These are phyloP conservation scores for Torulaspora indica DNA, from an alignment of 805 yeast species.

Conservation along the genomic window DNA sequence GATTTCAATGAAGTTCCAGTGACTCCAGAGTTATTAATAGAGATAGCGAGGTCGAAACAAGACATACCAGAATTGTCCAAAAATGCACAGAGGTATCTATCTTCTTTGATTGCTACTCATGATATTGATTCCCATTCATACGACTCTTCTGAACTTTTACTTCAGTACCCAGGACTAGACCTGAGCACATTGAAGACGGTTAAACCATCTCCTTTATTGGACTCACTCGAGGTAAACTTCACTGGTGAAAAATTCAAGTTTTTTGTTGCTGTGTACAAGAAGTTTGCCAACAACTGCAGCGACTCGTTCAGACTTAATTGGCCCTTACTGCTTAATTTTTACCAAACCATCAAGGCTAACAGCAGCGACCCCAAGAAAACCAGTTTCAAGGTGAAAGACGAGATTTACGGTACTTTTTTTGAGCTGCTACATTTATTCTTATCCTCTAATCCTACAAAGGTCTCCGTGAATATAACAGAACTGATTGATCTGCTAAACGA, in stretches of 20 bases:
- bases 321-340: constrained; percentile 17
- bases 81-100: constrained; percentile 27
- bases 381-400: constrained; percentile 33
- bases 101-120: constrained; percentile 16
- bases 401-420: constrained; percentile 28
- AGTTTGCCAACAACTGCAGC: constrained; percentile 12
- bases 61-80: constrained; percentile 6
- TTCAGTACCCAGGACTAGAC: constrained; percentile 25
- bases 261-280: constrained; percentile 24
- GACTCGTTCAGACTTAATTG: constrained; percentile 10
- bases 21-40: constrained; percentile 27
- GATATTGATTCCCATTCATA: constrained; percentile 13
- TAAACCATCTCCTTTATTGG: constrained; percentile 16
- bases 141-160: constrained; percentile 22
- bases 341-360: constrained; percentile 8
- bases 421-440: constrained; percentile 21
- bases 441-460: constrained; percentile 19
- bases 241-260: constrained; percentile 29
- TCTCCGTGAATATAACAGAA: constrained; percentile 14
- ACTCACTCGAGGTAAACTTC: constrained; percentile 17
- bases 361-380: constrained; percentile 2
- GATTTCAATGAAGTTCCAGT: constrained; percentile 10
- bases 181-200: constrained; percentile 28
- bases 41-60: constrained; percentile 26
- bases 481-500: constrained; percentile 18